These are phyloP conservation scores for Kregervanrija pseudodelftensis DNA, from an alignment of 805 yeast genomes.

Conservation along the genomic window DNA sequence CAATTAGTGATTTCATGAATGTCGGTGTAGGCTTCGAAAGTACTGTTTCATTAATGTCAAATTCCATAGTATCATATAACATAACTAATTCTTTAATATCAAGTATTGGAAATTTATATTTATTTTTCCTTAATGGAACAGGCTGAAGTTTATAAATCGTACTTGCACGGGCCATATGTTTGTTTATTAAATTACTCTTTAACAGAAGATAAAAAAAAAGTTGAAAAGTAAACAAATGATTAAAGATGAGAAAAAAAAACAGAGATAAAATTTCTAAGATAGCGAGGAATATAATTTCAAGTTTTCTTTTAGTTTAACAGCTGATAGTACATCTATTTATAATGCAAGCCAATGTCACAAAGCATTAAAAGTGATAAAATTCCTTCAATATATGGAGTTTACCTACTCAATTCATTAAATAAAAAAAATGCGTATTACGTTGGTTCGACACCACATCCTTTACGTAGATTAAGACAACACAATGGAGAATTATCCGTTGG, in stretches of 20 bases:
- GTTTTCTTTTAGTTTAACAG: too few species aligned
- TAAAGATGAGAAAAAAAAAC: not conserved
- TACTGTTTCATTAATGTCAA: constrained; percentile 23
- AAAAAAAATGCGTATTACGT: constrained; percentile 58
- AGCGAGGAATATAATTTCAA: too few species aligned
- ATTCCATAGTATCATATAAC: constrained; percentile 23
- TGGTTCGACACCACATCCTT: constrained; percentile 79
- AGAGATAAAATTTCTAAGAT: too few species aligned
- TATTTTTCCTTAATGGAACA: constrained; percentile 14
- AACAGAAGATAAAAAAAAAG: not conserved
- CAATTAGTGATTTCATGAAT: constrained; percentile 27
- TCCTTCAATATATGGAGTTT: constrained; percentile 60
- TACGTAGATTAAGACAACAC: constrained; percentile 63
- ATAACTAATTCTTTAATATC: constrained; percentile 23
- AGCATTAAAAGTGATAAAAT: constrained; percentile 4
- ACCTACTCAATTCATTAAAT: constrained; percentile 54
- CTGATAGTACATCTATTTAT: too few species aligned
- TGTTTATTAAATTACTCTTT: not conserved
- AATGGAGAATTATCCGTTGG: constrained; percentile 59
- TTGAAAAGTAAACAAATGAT: not conserved
- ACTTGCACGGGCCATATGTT: constrained; percentile 30
- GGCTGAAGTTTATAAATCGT: constrained; percentile 26
- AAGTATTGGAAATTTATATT: constrained; percentile 28
- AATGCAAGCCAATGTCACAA: not conserved
- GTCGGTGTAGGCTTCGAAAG: constrained; percentile 25